Percentiles rank a stretch among this genome's conserved stretches.
Evolutionary conservation across 257 asterid species (phyloP).

Genomic region (Primulina eburnea): DNA sequence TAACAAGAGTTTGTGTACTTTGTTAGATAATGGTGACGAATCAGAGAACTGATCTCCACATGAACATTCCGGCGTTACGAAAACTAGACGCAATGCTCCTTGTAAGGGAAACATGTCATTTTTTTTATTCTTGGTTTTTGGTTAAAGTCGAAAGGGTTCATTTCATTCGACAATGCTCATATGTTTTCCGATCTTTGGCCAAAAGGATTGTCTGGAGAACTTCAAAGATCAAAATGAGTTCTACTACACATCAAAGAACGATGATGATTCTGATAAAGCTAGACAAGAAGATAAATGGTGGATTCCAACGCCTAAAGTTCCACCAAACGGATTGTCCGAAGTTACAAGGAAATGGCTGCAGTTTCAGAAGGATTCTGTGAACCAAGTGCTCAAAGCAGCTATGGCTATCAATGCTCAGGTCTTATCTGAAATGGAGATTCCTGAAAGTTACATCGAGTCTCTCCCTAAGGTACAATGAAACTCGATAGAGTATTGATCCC

Average conservation of each 20-base stretch:
- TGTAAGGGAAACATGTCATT: slow-evolving; percentile 32
- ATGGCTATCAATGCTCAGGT: slow-evolving; percentile 70
- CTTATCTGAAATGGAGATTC: slow-evolving; percentile 55
- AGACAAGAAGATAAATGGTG: slow-evolving; percentile 61
- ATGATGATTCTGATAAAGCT: slow-evolving; percentile 32
- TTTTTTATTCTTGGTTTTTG: neutral
- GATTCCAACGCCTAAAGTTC: slow-evolving; percentile 64
- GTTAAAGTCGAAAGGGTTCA: neutral
- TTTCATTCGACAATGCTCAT: neutral
- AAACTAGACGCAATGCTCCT: slow-evolving; percentile 59
- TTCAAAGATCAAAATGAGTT: slow-evolving; percentile 56
- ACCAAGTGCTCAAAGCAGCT: slow-evolving; percentile 65
- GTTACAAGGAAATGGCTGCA: slow-evolving; percentile 49
- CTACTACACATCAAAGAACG: slow-evolving; percentile 44
- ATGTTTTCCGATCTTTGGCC: neutral
- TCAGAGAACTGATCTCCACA: slow-evolving; percentile 56
- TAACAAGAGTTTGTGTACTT: neutral
- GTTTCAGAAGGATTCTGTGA: slow-evolving; percentile 57
- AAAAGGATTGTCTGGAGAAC: slow-evolving; percentile 55
- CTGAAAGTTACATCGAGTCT: slow-evolving; percentile 53
- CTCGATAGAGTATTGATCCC: neutral
- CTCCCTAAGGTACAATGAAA: slow-evolving; percentile 48
- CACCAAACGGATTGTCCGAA: slow-evolving; percentile 49
- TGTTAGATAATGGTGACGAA: slow-evolving; percentile 54
- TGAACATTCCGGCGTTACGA: slow-evolving; percentile 57